Evolutionary conservation across 176 grass and related monocot genomes (phyloP).

Genomic region (Carex littledalei): DNA sequence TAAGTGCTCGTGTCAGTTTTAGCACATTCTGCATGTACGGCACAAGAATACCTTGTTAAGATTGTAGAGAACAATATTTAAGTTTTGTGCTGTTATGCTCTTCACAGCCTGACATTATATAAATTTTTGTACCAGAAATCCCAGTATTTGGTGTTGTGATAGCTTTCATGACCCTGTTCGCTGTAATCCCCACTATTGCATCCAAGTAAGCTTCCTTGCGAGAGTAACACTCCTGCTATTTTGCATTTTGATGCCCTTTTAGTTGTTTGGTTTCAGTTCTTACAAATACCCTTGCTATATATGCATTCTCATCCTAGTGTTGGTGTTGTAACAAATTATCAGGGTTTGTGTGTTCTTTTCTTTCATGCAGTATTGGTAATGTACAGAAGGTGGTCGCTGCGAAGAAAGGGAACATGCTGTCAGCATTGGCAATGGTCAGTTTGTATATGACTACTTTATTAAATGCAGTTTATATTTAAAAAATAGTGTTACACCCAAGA

Average conservation of each 20-base stretch:
- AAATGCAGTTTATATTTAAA: conserved; percentile 11
- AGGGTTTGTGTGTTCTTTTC: neutral
- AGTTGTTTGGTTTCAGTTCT: neutral
- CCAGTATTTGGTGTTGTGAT: conserved; percentile 73
- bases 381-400: conserved; percentile 71
- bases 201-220: conserved; percentile 60
- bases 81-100: neutral
- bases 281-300: neutral
- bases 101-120: conserved; percentile 11
- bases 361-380: conserved; percentile 58
- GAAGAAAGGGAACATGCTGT: conserved; percentile 79
- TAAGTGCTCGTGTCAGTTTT: neutral
- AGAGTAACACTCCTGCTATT: conserved; percentile 7
- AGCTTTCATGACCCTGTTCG: conserved; percentile 62
- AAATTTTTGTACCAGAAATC: conserved; percentile 61
- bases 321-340: neutral
- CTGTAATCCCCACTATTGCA: conserved; percentile 73
- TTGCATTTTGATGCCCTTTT: conserved; percentile 11
- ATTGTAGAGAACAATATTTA: neutral
- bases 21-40: neutral
- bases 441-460: conserved; percentile 16
- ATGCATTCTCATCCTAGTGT: neutral
- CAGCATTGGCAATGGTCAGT: conserved; percentile 85
- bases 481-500: neutral
- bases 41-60: neutral